A percentile compares a stretch with the other conserved stretches of the same genome.
These are phyloP conservation scores for Danielozyma ontarioensis DNA, from an alignment of 805 yeast species.

Conservation along the genomic window DNA sequence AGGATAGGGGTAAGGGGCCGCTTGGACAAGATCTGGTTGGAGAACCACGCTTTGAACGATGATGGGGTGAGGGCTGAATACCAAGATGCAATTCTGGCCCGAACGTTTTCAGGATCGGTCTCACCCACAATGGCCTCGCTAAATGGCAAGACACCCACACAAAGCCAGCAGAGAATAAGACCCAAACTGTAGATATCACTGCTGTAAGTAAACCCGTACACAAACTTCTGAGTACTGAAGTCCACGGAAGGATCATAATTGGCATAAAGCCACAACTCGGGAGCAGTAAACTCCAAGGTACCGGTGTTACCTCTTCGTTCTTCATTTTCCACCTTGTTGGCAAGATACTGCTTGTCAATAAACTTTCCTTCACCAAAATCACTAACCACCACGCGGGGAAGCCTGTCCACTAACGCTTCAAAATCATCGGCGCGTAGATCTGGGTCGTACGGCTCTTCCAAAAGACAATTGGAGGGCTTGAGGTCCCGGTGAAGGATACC, in stretches of 20 bases:
- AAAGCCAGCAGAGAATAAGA: slow-evolving; percentile 69
- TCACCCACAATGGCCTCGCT: slow-evolving; percentile 10
- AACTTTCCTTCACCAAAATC: slow-evolving; percentile 89
- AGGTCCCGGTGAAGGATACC: slow-evolving; percentile 85
- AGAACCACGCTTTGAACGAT: slow-evolving; percentile 23
- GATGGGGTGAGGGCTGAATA: slow-evolving; percentile 15
- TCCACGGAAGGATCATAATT: slow-evolving; percentile 13
- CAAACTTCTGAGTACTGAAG: slow-evolving; percentile 29
- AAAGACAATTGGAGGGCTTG: slow-evolving; percentile 82
- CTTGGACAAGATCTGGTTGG: slow-evolving; percentile 1
- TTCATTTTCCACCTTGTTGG: slow-evolving; percentile 24
- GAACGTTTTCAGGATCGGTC: slow-evolving; percentile 23
- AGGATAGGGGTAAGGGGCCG: background rate
- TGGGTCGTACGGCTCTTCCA: slow-evolving; percentile 33
- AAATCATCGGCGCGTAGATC: slow-evolving; percentile 4
- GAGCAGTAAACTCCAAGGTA: slow-evolving; percentile 83
- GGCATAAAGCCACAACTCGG: slow-evolving; percentile 54
- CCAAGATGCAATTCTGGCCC: slow-evolving; percentile 27
- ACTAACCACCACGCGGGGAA: slow-evolving; percentile 74
- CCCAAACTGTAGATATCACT: slow-evolving; percentile 85
- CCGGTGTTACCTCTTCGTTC: slow-evolving; percentile 82
- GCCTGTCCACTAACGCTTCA: slow-evolving; percentile 13
- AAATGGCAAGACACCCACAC: slow-evolving; percentile 69
- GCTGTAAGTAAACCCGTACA: slow-evolving; percentile 57
- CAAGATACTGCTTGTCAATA: slow-evolving; percentile 45